Evolutionary conservation across 805 yeast species (phyloP).

Genomic region (Barnettozyma populi): DNA sequence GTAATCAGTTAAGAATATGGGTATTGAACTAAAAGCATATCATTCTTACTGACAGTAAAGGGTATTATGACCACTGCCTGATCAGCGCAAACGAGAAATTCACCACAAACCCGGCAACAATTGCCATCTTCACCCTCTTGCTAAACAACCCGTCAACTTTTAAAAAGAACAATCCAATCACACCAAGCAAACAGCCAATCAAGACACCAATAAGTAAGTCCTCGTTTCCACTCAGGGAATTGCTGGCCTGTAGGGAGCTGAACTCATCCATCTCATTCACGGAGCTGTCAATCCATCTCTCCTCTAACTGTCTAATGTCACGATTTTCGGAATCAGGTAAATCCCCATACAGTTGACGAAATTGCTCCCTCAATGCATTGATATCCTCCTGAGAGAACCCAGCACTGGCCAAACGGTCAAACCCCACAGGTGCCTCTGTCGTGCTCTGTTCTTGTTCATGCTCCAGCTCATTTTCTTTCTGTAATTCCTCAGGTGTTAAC

Average conservation of each 20-base stretch:
- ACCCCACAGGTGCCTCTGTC: constrained; percentile 71
- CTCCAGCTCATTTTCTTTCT: constrained; percentile 52
- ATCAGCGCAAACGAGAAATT: constrained; percentile 65
- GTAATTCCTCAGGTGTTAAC: constrained; percentile 48
- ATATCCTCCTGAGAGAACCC: constrained; percentile 83
- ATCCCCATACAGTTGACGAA: constrained; percentile 60
- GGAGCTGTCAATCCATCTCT: constrained; percentile 82
- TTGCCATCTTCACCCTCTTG: constrained; percentile 59
- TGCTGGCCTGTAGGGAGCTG: constrained; percentile 38
- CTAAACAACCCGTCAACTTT: constrained; percentile 57
- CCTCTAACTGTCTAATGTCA: constrained; percentile 66
- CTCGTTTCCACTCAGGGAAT: constrained; percentile 45
- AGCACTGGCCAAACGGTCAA: constrained; percentile 75
- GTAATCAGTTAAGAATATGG: too few species aligned
- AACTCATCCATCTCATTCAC: constrained; percentile 45
- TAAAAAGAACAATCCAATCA: constrained; percentile 58
- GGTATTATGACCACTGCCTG: constrained; percentile 28
- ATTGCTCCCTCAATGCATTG: constrained; percentile 65
- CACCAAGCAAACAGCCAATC: constrained; percentile 73
- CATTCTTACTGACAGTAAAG: too few species aligned
- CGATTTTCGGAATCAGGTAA: constrained; percentile 30
- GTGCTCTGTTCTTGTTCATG: constrained; percentile 46
- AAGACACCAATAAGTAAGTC: constrained; percentile 66
- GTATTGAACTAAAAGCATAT: too few species aligned
- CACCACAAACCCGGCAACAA: constrained; percentile 63